A percentile compares a stretch with the other conserved stretches of the same genome.
Conservation (phyloP, 176 grass and related monocot species). For the barley (Hordeum vulgare) region DNA sequence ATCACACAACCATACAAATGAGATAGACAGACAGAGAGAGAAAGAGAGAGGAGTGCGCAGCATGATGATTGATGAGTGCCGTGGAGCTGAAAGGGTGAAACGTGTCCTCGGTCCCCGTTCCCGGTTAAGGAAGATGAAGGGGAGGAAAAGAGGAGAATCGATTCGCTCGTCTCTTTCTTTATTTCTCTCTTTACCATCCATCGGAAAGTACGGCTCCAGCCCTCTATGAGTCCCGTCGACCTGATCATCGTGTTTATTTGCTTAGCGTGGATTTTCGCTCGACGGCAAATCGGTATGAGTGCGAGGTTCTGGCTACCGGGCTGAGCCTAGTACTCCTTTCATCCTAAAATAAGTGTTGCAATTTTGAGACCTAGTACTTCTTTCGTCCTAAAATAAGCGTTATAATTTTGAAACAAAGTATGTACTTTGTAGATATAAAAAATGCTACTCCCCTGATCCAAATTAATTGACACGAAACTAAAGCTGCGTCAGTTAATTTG, state of each 20-base stretch:
- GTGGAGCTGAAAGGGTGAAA: slow-evolving; percentile 14
- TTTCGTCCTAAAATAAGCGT: no score
- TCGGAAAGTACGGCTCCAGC: background rate
- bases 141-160: background rate
- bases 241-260: background rate
- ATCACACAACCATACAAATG: slow-evolving; percentile 3
- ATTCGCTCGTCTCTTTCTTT: background rate
- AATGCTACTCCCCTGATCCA: no score
- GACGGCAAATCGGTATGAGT: background rate
- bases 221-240: background rate
- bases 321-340: no score
- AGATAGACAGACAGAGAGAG: background rate
- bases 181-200: background rate
- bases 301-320: no score
- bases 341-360: no score
- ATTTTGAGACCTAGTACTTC: no score
- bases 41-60: no score
- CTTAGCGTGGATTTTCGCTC: background rate
- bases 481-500: no score
- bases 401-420: no score
- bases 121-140: background rate
- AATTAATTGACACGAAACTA: no score
- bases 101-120: slow-evolving; percentile 12
- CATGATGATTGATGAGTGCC: slow-evolving; percentile 1
- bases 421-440: no score